phyloP scores from a whole-genome alignment of 108 stramenopile species.

The Nannochloropsis salina region DNA sequence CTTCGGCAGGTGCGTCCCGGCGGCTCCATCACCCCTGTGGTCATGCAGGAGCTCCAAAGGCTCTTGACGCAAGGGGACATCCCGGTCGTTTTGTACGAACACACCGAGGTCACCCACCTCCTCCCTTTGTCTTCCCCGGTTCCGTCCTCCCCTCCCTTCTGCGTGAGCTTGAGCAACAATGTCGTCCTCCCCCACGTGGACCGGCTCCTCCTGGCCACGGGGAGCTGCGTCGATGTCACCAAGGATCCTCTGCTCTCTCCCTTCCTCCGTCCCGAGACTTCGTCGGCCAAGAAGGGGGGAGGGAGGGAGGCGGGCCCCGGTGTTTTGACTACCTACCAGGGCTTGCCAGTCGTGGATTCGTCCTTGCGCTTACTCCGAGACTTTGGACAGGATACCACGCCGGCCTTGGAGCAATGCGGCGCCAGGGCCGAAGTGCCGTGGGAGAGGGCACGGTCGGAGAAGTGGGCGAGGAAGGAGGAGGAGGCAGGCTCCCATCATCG shows the following conservation, averaged over 20 bases:
- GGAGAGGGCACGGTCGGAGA: too few relatives aligned
- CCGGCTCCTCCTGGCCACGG: background rate
- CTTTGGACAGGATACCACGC: too few relatives aligned
- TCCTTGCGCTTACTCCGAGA: background rate
- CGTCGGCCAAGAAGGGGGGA: too few relatives aligned
- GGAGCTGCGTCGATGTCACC: background rate
- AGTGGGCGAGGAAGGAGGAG: too few relatives aligned
- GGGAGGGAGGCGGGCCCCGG: too few relatives aligned
- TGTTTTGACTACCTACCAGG: background rate
- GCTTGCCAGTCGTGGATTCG: background rate
- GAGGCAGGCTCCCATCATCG: too few relatives aligned
- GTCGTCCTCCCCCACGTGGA: background rate
- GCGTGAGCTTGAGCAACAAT: background rate
- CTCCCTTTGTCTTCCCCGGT: background rate
- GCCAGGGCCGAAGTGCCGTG: too few relatives aligned
- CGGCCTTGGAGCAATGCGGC: too few relatives aligned
- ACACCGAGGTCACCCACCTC: background rate
- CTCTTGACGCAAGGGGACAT: background rate
- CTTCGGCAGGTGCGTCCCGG: background rate
- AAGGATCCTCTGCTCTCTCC: background rate
- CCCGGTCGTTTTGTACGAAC: background rate
- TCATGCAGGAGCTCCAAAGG: background rate
- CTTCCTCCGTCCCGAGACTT: background rate
- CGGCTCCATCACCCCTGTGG: background rate
- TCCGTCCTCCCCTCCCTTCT: background rate